These are phyloP conservation scores for Brassica hybrid DNA, from an alignment of 441 rosid genomes.

Conservation along the genomic window DNA sequence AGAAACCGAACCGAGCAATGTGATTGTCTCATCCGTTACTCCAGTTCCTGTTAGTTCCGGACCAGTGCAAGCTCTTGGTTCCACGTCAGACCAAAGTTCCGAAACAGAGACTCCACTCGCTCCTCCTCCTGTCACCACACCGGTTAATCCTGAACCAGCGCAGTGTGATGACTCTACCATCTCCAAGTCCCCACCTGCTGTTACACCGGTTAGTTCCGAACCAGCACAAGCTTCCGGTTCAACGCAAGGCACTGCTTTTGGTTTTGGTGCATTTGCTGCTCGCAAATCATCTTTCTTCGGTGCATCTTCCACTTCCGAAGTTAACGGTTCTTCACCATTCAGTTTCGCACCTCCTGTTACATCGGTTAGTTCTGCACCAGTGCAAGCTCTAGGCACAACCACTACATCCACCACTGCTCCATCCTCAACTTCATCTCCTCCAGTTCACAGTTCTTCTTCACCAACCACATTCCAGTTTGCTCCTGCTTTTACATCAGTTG, in stretches of 20 bases:
- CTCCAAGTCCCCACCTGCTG: no score
- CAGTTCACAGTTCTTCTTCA: not conserved
- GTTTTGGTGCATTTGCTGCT: not conserved
- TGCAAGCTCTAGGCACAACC: not conserved
- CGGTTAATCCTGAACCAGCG: no score
- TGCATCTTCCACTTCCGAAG: not conserved
- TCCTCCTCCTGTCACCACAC: not conserved
- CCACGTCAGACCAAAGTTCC: not conserved
- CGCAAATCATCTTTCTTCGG: not conserved
- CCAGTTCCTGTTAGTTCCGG: constrained; percentile 6
- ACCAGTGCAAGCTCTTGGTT: constrained; percentile 8
- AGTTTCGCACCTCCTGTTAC: not conserved
- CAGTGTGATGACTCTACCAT: no score
- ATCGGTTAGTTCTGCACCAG: not conserved
- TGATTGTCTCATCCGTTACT: constrained; percentile 9
- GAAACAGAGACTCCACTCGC: not conserved
- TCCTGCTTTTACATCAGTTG: not conserved
- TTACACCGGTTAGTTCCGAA: not conserved
- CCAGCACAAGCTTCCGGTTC: constrained; percentile 11
- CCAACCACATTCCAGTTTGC: not conserved
- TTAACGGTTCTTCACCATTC: not conserved
- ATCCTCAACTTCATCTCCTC: not conserved
- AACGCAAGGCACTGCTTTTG: not conserved
- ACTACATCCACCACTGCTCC: no score
- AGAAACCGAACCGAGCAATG: constrained; percentile 22